These are phyloP conservation scores for Fusarium begoniae DNA, from an alignment of 2,329 filamentous ascomycete species.

Conservation along the genomic window DNA sequence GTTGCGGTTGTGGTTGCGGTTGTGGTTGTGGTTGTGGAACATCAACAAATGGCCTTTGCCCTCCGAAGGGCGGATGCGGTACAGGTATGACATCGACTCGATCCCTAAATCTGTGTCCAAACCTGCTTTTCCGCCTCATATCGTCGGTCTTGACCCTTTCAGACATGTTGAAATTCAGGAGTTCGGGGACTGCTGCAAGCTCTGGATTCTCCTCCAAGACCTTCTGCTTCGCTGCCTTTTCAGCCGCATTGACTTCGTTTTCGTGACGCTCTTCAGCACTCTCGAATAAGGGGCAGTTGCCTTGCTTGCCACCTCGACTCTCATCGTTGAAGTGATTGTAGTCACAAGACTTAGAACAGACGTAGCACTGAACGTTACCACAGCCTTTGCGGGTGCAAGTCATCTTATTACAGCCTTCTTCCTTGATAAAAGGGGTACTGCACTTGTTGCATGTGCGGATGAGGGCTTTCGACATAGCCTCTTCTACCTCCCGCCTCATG, in stretches of 20 bases:
- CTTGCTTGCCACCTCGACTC: conserved; percentile 55
- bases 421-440: conserved; percentile 80
- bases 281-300: conserved; percentile 76
- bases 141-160: conserved; percentile 60
- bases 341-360: conserved; percentile 73
- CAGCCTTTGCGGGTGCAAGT: conserved; percentile 68
- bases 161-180: conserved; percentile 68
- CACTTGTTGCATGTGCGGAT: conserved; percentile 79
- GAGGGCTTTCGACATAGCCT: conserved; percentile 83
- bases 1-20: not conserved
- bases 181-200: conserved; percentile 57
- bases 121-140: conserved; percentile 29
- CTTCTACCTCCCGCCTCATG: conserved; percentile 75
- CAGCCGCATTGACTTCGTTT: conserved; percentile 69
- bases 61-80: not conserved
- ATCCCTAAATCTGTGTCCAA: not conserved
- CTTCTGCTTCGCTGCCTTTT: conserved; percentile 64
- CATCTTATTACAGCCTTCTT: conserved; percentile 86
- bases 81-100: not conserved
- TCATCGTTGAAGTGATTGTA: conserved; percentile 77
- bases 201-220: conserved; percentile 68
- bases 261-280: conserved; percentile 67
- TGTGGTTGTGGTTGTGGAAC: not conserved
- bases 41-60: not conserved
- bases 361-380: conserved; percentile 68